Evolutionary conservation across 1,284 basidiomycete genomes (phyloP), one percentile per base, ranked within the genome.

Genomic region (Pseudozyma hubeiensis): DNA sequence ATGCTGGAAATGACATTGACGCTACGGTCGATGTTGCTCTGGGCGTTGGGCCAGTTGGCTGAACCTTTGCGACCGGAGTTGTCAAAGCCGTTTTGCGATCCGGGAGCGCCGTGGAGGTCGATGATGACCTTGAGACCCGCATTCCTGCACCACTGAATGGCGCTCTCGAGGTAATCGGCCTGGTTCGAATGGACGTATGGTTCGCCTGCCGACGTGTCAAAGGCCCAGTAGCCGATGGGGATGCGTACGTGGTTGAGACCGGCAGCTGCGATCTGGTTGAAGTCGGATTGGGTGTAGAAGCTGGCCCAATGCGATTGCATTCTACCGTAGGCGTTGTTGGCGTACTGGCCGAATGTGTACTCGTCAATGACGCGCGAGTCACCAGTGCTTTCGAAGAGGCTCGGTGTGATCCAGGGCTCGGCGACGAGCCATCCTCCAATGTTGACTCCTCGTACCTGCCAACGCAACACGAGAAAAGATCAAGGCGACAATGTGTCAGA

Each of bases 171-270:
- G 78, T 87, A 87, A 54, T 79, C 76, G 46, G 70, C 68, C 85
- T 91, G 93, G 82, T 93, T 91, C 16, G 92, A 92, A 85, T 90
- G 89, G 70, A 93, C 89, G 85, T 90, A 97, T 0, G 93, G 93
- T 80, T 96, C 93, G 10, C 91, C 92, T 5, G 86, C 87, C 17
- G 88, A 88, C 31, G 92, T 89, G 59, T 94, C 92, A 76, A 93
- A 93, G 1, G 94, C 94, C 94, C 94, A 97, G 84, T 91, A 93
- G 37, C 93, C 93, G 71, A 97, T 92, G 5, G 94, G 94, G 44
- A 97, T 86, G 34, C 94, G 90, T 65, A 94, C 91, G 84, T 93
- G 92, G 83, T 93, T 81, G 61, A 81, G 67, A 41, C 77, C 75
- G 30, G 59, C 66, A n/a, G 33, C 53, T 13, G 68, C 66, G 63